Evolutionary conservation across 495 filamentous ascomycete species (phyloP).

Genomic region (Aspergillus indologenus): DNA sequence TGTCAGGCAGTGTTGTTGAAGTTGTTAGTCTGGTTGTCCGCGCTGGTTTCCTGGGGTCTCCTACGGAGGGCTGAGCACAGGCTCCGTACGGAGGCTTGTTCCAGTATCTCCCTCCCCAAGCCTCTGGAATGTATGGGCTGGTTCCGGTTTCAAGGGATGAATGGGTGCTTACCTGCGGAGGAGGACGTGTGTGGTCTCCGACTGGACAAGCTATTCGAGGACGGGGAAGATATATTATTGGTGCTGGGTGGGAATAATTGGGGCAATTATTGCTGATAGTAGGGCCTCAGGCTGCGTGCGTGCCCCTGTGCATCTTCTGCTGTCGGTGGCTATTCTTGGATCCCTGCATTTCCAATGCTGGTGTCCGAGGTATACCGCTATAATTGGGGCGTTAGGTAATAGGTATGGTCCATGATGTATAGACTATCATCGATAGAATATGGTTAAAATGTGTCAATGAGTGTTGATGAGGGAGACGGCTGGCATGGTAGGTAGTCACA

Average conservation of each 20-base stretch:
- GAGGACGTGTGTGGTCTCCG: no score
- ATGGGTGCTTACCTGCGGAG: no score
- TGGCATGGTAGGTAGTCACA: no score
- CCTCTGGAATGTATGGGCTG: background rate
- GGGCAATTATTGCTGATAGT: constrained; percentile 4
- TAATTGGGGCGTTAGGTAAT: no score
- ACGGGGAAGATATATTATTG: background rate
- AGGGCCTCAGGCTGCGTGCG: background rate
- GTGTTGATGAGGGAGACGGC: no score
- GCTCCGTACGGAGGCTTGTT: no score
- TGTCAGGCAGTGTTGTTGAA: no score
- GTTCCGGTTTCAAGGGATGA: background rate
- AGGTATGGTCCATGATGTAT: background rate
- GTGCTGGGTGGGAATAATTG: constrained; percentile 3
- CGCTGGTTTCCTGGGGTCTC: no score
- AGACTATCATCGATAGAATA: background rate
- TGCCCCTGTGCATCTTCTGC: no score
- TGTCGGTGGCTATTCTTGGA: background rate
- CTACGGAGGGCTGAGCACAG: no score
- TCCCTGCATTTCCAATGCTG: background rate
- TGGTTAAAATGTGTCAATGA: background rate
- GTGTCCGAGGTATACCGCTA: background rate
- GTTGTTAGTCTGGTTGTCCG: no score
- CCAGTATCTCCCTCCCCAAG: background rate
- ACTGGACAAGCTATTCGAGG: background rate